Evolutionary conservation across 345 rosid species (phyloP), one percentile per base, ranked within the genome.

Genomic region (Physaria fendleri): DNA sequence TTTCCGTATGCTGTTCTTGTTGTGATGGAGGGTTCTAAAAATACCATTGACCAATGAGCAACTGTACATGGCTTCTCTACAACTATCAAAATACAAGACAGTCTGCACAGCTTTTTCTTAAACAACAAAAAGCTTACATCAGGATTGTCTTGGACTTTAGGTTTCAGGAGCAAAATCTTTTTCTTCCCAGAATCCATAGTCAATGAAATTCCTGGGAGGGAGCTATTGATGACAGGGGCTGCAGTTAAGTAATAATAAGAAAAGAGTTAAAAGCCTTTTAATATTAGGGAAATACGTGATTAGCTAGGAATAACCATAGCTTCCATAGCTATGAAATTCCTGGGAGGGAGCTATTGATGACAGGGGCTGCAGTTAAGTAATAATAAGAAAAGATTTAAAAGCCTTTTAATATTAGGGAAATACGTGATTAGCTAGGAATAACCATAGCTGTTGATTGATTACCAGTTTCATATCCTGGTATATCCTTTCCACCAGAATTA

Each of bases 161-260:
- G 7, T 27, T 27, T 7, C 2, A 28, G 30, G 9, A 28, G 30
- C 30, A 28, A 28, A 5, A 28, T 28, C 30, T 28, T 7, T 28
- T 6, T 28, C 83, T 80, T 79, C 55, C 86, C 84, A 63, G 80
- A 69, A 47, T 79, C 79, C 60, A 79, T 69, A 62, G 75, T 71
- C 71, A 77, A 64, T 57, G 79, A 50, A 28, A 76, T 61, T 63
- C 78, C 80, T 9, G 79, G 74, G 68, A 76, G 71, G 75, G 76
- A 66, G 71, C 71, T 64, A 45, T 76, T 71, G 20, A 74, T 65
- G 33, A 70, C 68, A 58, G 54, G 23, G 51, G 61, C 78, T 77
- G 76, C 64, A 72, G 56, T 38, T 60, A 21, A 22, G 62, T 21
- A 40, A 15, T 35, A 11, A n/a, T n/a, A 12, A 50, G 32, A 52